These are phyloP conservation scores for Aspergillus costaricaensis DNA, from an alignment of 2,329 filamentous ascomycete genomes.

Conservation along the genomic window DNA sequence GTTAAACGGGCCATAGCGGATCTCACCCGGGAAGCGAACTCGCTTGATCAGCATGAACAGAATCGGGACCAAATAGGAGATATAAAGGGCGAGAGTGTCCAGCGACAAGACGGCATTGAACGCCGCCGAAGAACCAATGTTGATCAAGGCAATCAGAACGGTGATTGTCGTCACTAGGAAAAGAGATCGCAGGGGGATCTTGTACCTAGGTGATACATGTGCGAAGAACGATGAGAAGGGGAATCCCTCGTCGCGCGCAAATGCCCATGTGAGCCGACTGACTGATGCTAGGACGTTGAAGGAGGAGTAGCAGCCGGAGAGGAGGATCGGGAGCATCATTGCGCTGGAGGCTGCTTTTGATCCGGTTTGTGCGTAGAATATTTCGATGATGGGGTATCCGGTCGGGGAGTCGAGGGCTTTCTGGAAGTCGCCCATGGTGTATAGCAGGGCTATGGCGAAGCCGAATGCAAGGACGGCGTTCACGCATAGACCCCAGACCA, in stretches of 20 bases:
- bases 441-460: constrained; percentile 30
- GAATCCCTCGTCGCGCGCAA: constrained; percentile 47
- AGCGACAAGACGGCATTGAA: constrained; percentile 58
- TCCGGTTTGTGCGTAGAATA: background rate
- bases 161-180: constrained; percentile 27
- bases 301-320: constrained; percentile 11
- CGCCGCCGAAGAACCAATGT: constrained; percentile 41
- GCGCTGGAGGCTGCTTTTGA: constrained; percentile 1
- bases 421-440: background rate
- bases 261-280: constrained; percentile 46
- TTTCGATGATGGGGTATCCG: constrained; percentile 2
- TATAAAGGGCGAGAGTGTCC: constrained; percentile 50
- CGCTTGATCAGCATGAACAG: constrained; percentile 30
- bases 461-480: constrained; percentile 51
- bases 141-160: constrained; percentile 28
- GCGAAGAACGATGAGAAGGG: constrained; percentile 36
- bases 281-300: constrained; percentile 36
- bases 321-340: background rate
- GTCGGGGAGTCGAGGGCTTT: background rate
- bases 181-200: constrained; percentile 45
- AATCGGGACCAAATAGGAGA: constrained; percentile 52
- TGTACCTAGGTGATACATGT: constrained; percentile 33
- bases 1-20: constrained; percentile 22
- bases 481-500: constrained; percentile 48
- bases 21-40: background rate